Conservation (phyloP, 805 yeast species). For the Huiozyma sinensis region DNA sequence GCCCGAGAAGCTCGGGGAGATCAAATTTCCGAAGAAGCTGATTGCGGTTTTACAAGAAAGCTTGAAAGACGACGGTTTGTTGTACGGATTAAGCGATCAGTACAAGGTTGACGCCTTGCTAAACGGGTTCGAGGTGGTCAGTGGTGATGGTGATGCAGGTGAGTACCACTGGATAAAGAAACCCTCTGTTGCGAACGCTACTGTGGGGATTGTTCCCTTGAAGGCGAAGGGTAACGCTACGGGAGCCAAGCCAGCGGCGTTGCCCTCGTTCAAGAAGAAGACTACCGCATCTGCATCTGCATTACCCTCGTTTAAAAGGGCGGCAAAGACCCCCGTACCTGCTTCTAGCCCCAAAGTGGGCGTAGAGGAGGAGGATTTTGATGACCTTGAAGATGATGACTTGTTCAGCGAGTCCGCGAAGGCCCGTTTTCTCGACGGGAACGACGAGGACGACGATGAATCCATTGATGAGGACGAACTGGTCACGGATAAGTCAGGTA, state of each 20-base stretch:
- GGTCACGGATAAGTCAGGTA: constrained; percentile 27
- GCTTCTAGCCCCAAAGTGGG: constrained; percentile 1
- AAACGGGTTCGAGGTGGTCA: constrained; percentile 42
- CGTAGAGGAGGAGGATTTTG: constrained; percentile 22
- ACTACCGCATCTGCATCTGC: neutral
- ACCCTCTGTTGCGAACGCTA: constrained; percentile 28
- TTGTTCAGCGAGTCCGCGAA: constrained; percentile 35
- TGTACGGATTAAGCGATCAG: constrained; percentile 39
- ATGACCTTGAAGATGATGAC: constrained; percentile 30
- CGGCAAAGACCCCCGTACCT: constrained; percentile 15
- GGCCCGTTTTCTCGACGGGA: constrained; percentile 41
- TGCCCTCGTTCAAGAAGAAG: constrained; percentile 17
- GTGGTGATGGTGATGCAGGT: constrained; percentile 21
- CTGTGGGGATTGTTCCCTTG: constrained; percentile 24
- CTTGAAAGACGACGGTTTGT: constrained; percentile 35
- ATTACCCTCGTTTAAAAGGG: constrained; percentile 20
- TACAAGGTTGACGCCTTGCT: constrained; percentile 48
- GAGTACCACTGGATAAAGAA: constrained; percentile 41
- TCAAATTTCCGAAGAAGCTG: constrained; percentile 38
- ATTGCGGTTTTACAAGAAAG: constrained; percentile 32
- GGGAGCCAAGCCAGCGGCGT: constrained; percentile 5
- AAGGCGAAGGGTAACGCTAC: constrained; percentile 11
- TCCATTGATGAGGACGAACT: constrained; percentile 50
- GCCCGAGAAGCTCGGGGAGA: constrained; percentile 36
- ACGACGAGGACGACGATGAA: constrained; percentile 36